phyloP scores from a whole-genome alignment of 2,329 filamentous ascomycete species.

The Cladophialophora bantiana region DNA sequence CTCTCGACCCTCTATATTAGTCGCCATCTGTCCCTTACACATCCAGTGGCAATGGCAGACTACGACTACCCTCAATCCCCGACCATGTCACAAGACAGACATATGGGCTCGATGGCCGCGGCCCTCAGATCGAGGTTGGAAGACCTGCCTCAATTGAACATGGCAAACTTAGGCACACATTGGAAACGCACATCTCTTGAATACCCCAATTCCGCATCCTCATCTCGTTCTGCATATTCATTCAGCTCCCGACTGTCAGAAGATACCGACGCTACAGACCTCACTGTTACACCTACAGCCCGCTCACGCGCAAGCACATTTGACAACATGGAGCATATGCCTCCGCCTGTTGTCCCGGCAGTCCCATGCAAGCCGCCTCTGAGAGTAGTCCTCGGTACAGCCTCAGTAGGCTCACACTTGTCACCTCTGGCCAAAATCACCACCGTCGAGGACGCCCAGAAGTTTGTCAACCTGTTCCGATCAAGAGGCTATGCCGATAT shows the following conservation, averaged over 20 bases:
- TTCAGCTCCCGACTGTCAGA: conserved; percentile 37
- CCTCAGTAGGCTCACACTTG: conserved; percentile 40
- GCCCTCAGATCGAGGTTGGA: conserved; percentile 38
- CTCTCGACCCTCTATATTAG: conserved; percentile 9
- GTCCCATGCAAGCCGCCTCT: conserved; percentile 39
- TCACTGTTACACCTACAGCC: conserved; percentile 38
- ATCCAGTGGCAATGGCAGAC: conserved; percentile 30
- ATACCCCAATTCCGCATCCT: conserved; percentile 34
- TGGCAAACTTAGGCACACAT: conserved; percentile 32
- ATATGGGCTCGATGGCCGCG: conserved; percentile 39
- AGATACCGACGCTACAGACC: conserved; percentile 39
- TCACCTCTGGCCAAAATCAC: conserved; percentile 42
- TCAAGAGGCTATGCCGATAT: conserved; percentile 42
- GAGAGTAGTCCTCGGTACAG: conserved; percentile 42
- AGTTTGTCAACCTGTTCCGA: conserved; percentile 39
- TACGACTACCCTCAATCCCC: conserved; percentile 35
- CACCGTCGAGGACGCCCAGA: conserved; percentile 39
- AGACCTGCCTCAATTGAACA: conserved; percentile 36
- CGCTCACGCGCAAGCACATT: conserved; percentile 40
- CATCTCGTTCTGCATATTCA: conserved; percentile 38
- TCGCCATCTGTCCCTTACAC: conserved; percentile 2
- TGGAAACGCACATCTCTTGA: conserved; percentile 31
- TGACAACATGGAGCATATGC: conserved; percentile 33
- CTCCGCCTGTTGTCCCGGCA: conserved; percentile 29
- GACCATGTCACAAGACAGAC: conserved; percentile 35